A percentile compares a stretch with the other conserved stretches of the same genome.
phyloP scores from a whole-genome alignment of 1,284 basidiomycete species.

The Malassezia arunalokei region DNA sequence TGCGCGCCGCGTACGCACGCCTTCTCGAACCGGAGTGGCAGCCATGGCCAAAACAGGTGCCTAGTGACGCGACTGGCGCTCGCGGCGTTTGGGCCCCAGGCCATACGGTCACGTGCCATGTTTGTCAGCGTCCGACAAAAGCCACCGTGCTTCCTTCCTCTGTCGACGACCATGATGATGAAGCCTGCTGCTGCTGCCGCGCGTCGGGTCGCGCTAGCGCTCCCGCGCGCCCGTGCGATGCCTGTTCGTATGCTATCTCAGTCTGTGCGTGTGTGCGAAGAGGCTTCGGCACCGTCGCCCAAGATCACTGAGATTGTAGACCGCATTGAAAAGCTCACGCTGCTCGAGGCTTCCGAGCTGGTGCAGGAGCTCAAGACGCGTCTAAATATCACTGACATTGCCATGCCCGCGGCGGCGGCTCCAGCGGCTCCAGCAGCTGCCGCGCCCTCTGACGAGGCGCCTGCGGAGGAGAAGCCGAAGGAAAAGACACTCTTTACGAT shows the following conservation, averaged over 20 bases:
- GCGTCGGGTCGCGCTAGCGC: constrained; percentile 9
- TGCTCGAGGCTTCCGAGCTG: constrained; percentile 93
- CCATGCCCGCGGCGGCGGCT: constrained; percentile 65
- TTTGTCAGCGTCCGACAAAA: background rate
- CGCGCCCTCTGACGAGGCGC: constrained; percentile 47
- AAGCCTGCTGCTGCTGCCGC: constrained; percentile 1
- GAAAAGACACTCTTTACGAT: constrained; percentile 97
- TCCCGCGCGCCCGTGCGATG: background rate
- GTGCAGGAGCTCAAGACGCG: constrained; percentile 82
- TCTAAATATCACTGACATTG: constrained; percentile 95
- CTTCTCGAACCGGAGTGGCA: constrained; percentile 3
- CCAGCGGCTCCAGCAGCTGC: constrained; percentile 50
- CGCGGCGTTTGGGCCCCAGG: background rate
- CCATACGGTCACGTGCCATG: constrained; percentile 8
- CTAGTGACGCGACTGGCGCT: background rate
- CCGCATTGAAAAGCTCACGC: constrained; percentile 75
- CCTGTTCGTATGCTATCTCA: constrained; percentile 4
- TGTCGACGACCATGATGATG: constrained; percentile 3
- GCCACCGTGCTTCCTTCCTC: background rate
- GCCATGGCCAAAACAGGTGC: constrained; percentile 3
- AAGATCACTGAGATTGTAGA: constrained; percentile 77
- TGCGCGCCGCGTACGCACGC: constrained; percentile 5
- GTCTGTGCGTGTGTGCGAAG: constrained; percentile 6
- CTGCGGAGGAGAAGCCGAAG: constrained; percentile 76
- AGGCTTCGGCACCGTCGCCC: constrained; percentile 45